Base-by-base conservation (phyloP, 108 stramenopile genomes). In the Cylindrotheca fusiformis region DNA sequence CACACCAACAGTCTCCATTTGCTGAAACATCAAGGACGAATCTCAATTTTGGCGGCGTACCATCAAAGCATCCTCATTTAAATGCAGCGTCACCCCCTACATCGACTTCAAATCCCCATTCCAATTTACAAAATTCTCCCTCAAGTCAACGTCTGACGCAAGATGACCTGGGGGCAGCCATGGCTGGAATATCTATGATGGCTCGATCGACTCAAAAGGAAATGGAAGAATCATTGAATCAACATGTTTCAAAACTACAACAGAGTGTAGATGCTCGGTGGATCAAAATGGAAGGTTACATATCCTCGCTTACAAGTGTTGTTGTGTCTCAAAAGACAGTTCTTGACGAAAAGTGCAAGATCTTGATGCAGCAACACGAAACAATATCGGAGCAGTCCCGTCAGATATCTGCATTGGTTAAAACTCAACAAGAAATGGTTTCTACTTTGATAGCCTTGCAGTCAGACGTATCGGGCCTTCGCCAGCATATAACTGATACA, bases 121-220 rank as follows among this genome's bases (percentile, higher is more conserved):
- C 32, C 36, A 21, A 47, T 6, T 41, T 19, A n/a, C 47, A 55
- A 56, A 23, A 24, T 0, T 31, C 52, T 14, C 8, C 54, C 4
- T 2, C 28, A 26, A 18, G 51, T 1, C 29, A 30, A 0, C 24
- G 4, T 1, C 20, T 75, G 10, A 59, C 67, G 6, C 62, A 68
- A 55, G 36, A 30, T 3, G 74, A 75, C 52, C 50, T 75, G 14
- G 74, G 74, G 18, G 67, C 74, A 14, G 74, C 67, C 67, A 75
- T 75, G 74, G 62, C 74, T 22, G 52, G 62, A 36, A 32, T 75
- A 30, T 75, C 74, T 25, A 63, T 75, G n/a, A 52, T 75, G 57
- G 74, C 67, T 18, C 44, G 67, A 28, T 29, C 54, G 22, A 63
- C 67, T 26, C 65, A 75, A 59, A 49, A 63, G 21, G 33, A 32